Percentiles rank a stretch among this genome's conserved stretches.
Evolutionary conservation across 768 basidiomycete genomes (phyloP).

Genomic region (Trametes coccinea): DNA sequence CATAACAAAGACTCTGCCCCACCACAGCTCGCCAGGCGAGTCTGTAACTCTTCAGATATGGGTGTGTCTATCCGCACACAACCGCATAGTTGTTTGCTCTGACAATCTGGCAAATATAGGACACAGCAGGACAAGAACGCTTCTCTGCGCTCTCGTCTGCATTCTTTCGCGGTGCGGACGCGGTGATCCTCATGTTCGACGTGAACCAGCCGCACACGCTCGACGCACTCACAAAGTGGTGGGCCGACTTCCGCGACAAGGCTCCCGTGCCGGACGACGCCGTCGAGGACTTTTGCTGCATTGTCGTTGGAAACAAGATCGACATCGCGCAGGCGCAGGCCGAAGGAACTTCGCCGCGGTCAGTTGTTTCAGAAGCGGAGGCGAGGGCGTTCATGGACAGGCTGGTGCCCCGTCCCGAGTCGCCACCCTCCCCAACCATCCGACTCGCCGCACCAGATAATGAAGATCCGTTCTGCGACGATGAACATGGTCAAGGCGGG

Average conservation of each 20-base stretch:
- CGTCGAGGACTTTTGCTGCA: constrained; percentile 62
- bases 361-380: constrained; percentile 40
- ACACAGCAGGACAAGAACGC: constrained; percentile 86
- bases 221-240: constrained; percentile 66
- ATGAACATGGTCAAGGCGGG: constrained; percentile 2
- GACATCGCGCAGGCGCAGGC: constrained; percentile 44
- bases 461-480: not conserved
- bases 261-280: constrained; percentile 71
- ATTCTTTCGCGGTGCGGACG: constrained; percentile 86
- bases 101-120: constrained; percentile 41
- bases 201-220: constrained; percentile 68
- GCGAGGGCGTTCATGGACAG: constrained; percentile 56
- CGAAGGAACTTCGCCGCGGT: constrained; percentile 24
- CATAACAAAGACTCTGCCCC: constrained; percentile 70
- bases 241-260: constrained; percentile 68
- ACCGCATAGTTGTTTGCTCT: constrained; percentile 3
- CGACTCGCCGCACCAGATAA: constrained; percentile 6
- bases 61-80: constrained; percentile 37
- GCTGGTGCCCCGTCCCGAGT: constrained; percentile 47
- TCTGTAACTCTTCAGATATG: constrained; percentile 70
- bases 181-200: constrained; percentile 79
- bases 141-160: constrained; percentile 81
- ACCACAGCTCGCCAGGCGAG: constrained; percentile 55
- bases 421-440: constrained; percentile 21
- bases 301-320: constrained; percentile 74